Evolutionary conservation across 2,329 filamentous ascomycete species (phyloP).

Genomic region (Cercospora sojina): DNA sequence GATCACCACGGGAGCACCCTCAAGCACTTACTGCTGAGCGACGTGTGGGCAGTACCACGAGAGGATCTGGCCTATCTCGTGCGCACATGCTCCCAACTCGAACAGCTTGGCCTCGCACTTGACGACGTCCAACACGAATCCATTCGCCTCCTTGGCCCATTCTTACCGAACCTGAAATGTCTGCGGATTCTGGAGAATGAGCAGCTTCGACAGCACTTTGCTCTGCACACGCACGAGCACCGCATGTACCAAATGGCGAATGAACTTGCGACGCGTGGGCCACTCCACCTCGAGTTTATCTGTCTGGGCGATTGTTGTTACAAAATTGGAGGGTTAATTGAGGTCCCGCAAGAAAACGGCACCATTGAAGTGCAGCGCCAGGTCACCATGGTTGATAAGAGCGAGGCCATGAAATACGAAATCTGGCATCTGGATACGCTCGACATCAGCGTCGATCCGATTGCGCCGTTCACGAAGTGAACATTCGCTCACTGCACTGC

Average conservation of each 20-base stretch:
- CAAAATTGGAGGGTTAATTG: constrained; percentile 35
- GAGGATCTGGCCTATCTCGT: constrained; percentile 53
- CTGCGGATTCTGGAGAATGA: constrained; percentile 43
- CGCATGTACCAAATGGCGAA: constrained; percentile 35
- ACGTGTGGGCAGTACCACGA: constrained; percentile 55
- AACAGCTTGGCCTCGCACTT: constrained; percentile 57
- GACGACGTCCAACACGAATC: constrained; percentile 56
- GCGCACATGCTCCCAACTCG: constrained; percentile 56
- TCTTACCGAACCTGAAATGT: constrained; percentile 43
- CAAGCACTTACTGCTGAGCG: constrained; percentile 57
- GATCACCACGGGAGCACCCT: constrained; percentile 53
- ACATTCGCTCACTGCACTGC: neutral
- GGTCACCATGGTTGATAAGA: constrained; percentile 37
- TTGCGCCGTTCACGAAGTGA: constrained; percentile 24
- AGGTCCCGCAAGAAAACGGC: constrained; percentile 29
- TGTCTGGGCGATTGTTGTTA: constrained; percentile 44
- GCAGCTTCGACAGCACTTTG: constrained; percentile 21
- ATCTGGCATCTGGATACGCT: constrained; percentile 48
- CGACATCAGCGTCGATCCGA: constrained; percentile 32
- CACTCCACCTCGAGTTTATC: constrained; percentile 39
- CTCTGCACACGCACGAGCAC: constrained; percentile 28
- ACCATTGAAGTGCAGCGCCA: constrained; percentile 27
- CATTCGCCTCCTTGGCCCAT: constrained; percentile 36
- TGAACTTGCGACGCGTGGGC: constrained; percentile 22
- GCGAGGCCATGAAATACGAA: constrained; percentile 44